phyloP scores from a whole-genome alignment of 805 yeast genomes.

The Sugiyamaella qingdaonensis region DNA sequence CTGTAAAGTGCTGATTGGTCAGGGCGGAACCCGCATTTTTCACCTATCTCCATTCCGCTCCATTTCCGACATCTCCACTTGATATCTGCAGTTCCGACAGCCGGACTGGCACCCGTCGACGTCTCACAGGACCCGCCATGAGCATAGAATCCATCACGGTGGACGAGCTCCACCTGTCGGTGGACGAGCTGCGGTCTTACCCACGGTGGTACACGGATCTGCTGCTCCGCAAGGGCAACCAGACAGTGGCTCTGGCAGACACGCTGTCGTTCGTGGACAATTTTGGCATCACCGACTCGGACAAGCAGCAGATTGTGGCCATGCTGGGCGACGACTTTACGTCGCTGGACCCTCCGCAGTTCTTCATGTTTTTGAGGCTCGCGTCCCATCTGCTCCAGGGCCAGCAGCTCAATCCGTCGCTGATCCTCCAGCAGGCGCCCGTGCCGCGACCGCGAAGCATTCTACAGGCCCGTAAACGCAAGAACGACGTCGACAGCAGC shows the following conservation, averaged over 20 bases:
- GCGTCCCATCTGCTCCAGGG: constrained; percentile 63
- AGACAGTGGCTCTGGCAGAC: constrained; percentile 66
- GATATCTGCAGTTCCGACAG: neutral
- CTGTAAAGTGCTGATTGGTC: too few relatives aligned
- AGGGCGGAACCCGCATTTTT: neutral
- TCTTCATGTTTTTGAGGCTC: constrained; percentile 79
- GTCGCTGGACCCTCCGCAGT: constrained; percentile 80
- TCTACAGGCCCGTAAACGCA: constrained; percentile 46
- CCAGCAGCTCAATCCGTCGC: constrained; percentile 43
- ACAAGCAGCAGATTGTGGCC: constrained; percentile 39
- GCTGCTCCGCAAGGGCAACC: constrained; percentile 58
- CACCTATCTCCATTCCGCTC: neutral
- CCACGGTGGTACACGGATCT: constrained; percentile 92
- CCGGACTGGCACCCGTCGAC: too few relatives aligned
- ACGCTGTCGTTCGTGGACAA: constrained; percentile 75
- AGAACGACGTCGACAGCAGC: neutral
- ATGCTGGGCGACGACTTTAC: constrained; percentile 34
- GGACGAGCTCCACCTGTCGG: constrained; percentile 53
- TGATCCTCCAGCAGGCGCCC: constrained; percentile 46
- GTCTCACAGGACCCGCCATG: neutral
- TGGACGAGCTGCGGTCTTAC: constrained; percentile 78
- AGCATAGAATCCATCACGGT: constrained; percentile 18
- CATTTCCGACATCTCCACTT: neutral
- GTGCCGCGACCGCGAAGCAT: constrained; percentile 81
- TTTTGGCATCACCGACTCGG: constrained; percentile 55